phyloP scores from a whole-genome alignment of 1,284 basidiomycete genomes.

The Apiotrichum montevideense region DNA sequence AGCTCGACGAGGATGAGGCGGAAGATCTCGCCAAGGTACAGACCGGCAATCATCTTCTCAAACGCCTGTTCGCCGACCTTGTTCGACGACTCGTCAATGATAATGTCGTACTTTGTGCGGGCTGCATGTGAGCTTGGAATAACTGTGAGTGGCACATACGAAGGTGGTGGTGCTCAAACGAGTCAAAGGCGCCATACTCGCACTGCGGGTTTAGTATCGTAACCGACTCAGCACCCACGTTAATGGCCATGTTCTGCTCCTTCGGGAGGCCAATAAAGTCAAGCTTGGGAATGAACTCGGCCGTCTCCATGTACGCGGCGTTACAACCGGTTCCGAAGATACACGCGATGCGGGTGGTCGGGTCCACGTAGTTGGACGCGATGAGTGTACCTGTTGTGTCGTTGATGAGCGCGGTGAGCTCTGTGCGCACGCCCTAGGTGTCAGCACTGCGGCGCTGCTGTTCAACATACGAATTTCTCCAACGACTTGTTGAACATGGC shows the following conservation, averaged over 20 bases:
- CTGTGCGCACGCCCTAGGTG: slow-evolving; percentile 55
- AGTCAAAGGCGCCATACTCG: slow-evolving; percentile 89
- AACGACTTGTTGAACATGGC: slow-evolving; percentile 84
- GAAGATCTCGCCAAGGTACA: slow-evolving; percentile 95
- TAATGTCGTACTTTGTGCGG: slow-evolving; percentile 86
- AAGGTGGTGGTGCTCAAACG: slow-evolving; percentile 87
- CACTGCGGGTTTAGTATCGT: slow-evolving; percentile 22
- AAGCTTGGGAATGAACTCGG: slow-evolving; percentile 70
- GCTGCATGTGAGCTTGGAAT: slow-evolving; percentile 41
- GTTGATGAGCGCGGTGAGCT: slow-evolving; percentile 82
- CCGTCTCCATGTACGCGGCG: slow-evolving; percentile 92
- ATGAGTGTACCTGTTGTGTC: slow-evolving; percentile 97
- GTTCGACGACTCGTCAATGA: slow-evolving; percentile 89
- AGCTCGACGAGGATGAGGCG: slow-evolving; percentile 90
- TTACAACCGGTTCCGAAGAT: slow-evolving; percentile 99
- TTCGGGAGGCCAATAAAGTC: slow-evolving; percentile 60
- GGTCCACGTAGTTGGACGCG: slow-evolving; percentile 92
- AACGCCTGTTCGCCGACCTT: slow-evolving; percentile 83
- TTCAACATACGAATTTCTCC: slow-evolving; percentile 52
- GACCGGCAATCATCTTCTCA: slow-evolving; percentile 96
- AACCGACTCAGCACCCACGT: slow-evolving; percentile 53
- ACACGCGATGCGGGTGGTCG: slow-evolving; percentile 81
- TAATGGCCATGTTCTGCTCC: slow-evolving; percentile 85
- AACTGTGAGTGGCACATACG: slow-evolving; percentile 41
- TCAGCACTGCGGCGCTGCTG: neutral